Percentiles rank a stretch among this genome's conserved stretches.
Conservation (phyloP, 371 early-diverging fungal species). For the Encephalitozoon hellem region DNA sequence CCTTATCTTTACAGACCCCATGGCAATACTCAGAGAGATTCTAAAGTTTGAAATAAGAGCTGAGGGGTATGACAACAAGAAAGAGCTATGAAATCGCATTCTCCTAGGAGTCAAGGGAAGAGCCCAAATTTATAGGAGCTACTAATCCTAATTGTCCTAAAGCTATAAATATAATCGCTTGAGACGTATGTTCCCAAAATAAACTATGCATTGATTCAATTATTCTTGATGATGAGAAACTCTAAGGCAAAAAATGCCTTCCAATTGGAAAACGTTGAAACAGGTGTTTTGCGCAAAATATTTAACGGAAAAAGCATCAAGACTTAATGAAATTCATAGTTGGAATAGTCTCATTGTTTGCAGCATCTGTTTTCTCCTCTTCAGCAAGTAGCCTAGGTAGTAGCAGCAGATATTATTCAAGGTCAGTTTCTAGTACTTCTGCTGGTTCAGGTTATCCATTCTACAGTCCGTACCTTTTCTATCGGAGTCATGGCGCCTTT, state of each 20-base stretch:
- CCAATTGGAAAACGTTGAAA: slow-evolving; percentile 6
- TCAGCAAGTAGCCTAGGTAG: background rate
- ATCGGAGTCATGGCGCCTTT: no score
- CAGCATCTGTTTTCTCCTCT: background rate
- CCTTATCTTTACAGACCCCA: slow-evolving; percentile 35
- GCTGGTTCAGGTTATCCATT: no score
- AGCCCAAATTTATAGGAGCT: no score
- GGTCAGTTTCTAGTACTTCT: background rate
- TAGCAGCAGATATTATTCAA: background rate
- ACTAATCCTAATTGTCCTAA: no score
- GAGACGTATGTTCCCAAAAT: background rate
- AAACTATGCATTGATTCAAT: background rate
- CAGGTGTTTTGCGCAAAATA: slow-evolving; percentile 2
- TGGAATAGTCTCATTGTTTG: background rate
- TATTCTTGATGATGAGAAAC: background rate
- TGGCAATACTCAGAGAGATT: slow-evolving; percentile 21
- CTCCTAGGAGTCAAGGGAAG: background rate
- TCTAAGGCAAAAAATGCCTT: background rate
- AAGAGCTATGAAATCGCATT: background rate
- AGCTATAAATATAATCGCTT: background rate
- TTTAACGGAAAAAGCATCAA: background rate
- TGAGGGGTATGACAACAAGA: slow-evolving; percentile 17
- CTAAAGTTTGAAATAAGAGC: slow-evolving; percentile 36
- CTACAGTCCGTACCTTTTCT: no score
- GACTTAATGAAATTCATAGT: background rate